phyloP scores from a whole-genome alignment of 352 stramenopile genomes.

The Phytophthora sp. region DNA sequence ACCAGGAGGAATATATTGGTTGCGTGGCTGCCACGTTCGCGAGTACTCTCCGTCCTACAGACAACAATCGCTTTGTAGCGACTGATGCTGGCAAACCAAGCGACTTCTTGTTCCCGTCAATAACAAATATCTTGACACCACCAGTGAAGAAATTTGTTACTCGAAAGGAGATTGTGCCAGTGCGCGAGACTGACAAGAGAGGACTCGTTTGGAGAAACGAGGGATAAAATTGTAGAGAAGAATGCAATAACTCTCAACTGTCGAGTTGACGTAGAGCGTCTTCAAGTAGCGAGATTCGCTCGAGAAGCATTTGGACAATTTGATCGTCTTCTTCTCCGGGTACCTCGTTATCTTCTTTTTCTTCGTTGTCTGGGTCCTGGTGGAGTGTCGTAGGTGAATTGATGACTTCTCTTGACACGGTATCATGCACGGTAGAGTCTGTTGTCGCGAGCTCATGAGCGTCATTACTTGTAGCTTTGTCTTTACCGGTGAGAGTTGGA shows the following conservation, averaged over 20 bases:
- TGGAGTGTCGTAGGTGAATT: neutral
- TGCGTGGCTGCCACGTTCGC: conserved; percentile 61
- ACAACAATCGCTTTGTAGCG: conserved; percentile 47
- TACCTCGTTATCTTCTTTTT: conserved; percentile 17
- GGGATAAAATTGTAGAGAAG: conserved; percentile 19
- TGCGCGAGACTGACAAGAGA: conserved; percentile 44
- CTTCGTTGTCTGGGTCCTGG: conserved; percentile 18
- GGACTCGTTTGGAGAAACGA: conserved; percentile 64
- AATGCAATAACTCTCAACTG: conserved; percentile 7
- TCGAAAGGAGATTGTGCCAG: conserved; percentile 47
- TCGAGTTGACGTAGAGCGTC: conserved; percentile 46
- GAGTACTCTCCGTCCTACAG: conserved; percentile 44
- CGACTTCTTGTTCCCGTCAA: conserved; percentile 72
- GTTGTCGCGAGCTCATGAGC: neutral
- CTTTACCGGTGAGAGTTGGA: conserved; percentile 1
- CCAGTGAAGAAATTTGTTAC: conserved; percentile 67
- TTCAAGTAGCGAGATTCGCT: conserved; percentile 55
- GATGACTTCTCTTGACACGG: neutral
- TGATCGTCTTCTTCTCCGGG: conserved; percentile 39
- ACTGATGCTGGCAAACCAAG: conserved; percentile 43
- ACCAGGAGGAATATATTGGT: conserved; percentile 65
- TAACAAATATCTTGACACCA: conserved; percentile 60
- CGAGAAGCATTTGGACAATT: conserved; percentile 48
- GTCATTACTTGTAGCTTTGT: neutral
- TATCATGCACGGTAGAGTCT: neutral